Evolutionary conservation across 164 flowering plant species (phyloP), one percentile per base, ranked within the genome.

Genomic region (Vitis labrusca): DNA sequence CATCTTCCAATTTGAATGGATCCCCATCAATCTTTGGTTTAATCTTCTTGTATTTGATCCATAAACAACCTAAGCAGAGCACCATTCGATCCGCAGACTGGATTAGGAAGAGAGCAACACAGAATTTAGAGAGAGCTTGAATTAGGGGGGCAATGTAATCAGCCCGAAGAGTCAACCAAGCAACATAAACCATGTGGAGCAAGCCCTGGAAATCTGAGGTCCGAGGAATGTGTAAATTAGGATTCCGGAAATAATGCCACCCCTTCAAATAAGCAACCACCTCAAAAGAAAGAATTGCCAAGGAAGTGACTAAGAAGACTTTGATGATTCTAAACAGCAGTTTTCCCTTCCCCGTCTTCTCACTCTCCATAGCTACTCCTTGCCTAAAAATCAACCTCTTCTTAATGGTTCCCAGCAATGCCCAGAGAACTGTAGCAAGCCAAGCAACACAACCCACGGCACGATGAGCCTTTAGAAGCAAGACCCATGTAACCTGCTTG

Each of bases 401-500:
- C 73, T 89, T 85, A 7, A 89, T 74, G 53, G 90, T 68, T 3
- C 90, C 90, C 15, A 89, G 90, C 76, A 89, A 70, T 27, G 89
- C 77, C 93, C 93, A 88, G 53, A 89, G 73, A 19, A 84, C 54
- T 1, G 88, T 72, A 6, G 83, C 91, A 10, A 87, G 71, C 91
- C 91, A 91, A 53, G 91, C 71, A 1, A 87, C 68, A 69, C 90
- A 88, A 32, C 96, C 91, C 37, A 84, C 93, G 1, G 96, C 96
- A 14, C 85, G 74, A 62, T 91, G 85, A 61, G 96, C 96, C 71
- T 82, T 84, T 52, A 91, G 90, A 59, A 90, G 89, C 77, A 90
- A 70, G 59, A 91, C 96, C 96, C 96, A 91, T 2, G 93, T 87
- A 44, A 86, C 86, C 72, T 91, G 93, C 81, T 84, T 88, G 8